These are phyloP conservation scores for Salix brachista DNA, from an alignment of 345 rosid species.

Conservation along the genomic window DNA sequence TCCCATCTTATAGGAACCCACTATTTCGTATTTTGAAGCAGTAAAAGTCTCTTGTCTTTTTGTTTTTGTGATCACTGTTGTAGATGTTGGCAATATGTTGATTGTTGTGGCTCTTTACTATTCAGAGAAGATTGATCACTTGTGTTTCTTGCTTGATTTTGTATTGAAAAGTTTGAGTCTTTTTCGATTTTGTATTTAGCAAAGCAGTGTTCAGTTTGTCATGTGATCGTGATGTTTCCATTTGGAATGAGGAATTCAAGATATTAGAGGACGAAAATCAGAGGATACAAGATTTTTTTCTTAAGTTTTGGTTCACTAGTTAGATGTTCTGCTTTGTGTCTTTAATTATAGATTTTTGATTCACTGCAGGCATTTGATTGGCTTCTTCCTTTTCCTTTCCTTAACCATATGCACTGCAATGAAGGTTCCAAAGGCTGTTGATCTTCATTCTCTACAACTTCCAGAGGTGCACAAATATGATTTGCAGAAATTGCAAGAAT, in stretches of 20 bases:
- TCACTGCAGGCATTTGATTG: slow-evolving; percentile 86
- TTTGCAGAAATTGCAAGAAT: slow-evolving; percentile 62
- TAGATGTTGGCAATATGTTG: neutral
- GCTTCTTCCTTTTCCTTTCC: slow-evolving; percentile 90
- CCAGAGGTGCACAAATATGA: slow-evolving; percentile 66
- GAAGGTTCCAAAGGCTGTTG: slow-evolving; percentile 72
- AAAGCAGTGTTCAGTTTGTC: too few relatives aligned
- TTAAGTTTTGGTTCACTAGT: neutral
- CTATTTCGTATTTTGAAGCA: neutral
- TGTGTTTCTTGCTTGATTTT: neutral
- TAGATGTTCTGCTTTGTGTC: neutral
- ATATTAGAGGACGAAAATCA: too few relatives aligned
- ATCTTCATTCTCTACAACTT: slow-evolving; percentile 74
- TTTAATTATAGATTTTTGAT: neutral
- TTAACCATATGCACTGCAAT: slow-evolving; percentile 82
- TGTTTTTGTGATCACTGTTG: neutral
- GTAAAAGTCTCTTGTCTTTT: neutral
- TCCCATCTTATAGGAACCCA: neutral
- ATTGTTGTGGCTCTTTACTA: neutral
- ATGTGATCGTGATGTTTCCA: too few relatives aligned
- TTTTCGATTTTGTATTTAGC: neutral
- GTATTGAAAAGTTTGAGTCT: too few relatives aligned
- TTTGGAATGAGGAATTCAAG: too few relatives aligned
- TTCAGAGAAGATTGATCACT: neutral
- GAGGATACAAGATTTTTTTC: neutral